Evolutionary conservation across 768 basidiomycete species (phyloP).

Genomic region (Harrya chromipes): DNA sequence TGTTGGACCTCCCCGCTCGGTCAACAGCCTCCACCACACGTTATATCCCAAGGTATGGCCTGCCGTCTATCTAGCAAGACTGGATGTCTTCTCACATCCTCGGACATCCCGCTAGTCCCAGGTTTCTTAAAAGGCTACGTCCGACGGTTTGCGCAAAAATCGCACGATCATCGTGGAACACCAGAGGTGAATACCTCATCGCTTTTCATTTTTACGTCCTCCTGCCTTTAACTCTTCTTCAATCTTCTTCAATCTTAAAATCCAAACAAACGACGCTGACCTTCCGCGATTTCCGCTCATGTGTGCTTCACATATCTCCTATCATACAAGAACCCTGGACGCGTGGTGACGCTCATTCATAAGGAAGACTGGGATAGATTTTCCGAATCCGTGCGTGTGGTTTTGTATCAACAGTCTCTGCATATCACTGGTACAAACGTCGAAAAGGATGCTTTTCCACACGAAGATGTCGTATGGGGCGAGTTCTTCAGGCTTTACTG

Average conservation of each 20-base stretch:
- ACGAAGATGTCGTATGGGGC: conserved; percentile 61
- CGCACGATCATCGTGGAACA: conserved; percentile 91
- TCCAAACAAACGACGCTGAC: background rate
- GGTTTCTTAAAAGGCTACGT: conserved; percentile 92
- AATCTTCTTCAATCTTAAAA: too few relatives aligned
- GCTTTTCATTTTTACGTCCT: background rate
- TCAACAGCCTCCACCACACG: conserved; percentile 77
- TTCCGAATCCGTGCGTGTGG: conserved; percentile 54
- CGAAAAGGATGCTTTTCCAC: conserved; percentile 31
- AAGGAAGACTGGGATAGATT: conserved; percentile 85
- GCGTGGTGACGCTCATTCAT: conserved; percentile 87
- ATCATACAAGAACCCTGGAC: conserved; percentile 64
- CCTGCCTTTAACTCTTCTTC: background rate
- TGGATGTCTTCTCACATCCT: background rate
- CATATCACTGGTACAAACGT: background rate
- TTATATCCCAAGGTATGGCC: conserved; percentile 56
- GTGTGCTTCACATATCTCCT: background rate
- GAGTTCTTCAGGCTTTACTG: conserved; percentile 9
- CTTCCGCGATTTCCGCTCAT: background rate
- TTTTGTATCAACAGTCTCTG: background rate
- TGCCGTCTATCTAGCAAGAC: background rate
- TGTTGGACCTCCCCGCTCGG: too few relatives aligned
- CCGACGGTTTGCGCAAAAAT: conserved; percentile 85
- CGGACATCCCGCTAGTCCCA: conserved; percentile 41
- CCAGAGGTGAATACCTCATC: conserved; percentile 52